Percentiles rank a stretch among this genome's conserved stretches.
Evolutionary conservation across 257 asterid species (phyloP).

Genomic region (Thymus quinquecostatus): DNA sequence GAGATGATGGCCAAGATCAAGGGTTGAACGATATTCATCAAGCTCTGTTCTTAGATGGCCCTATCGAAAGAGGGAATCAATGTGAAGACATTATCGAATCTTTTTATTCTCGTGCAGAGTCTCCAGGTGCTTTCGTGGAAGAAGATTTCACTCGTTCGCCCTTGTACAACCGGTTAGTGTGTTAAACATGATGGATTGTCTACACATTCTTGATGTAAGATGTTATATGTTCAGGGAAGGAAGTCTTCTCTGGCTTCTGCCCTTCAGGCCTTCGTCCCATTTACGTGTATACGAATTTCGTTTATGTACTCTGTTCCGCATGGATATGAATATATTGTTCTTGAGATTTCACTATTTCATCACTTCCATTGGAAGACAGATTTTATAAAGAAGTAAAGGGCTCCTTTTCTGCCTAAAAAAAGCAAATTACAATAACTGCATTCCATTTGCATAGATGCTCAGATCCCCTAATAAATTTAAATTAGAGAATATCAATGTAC

Average conservation of each 20-base stretch:
- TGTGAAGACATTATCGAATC: neutral
- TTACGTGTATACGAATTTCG: too few relatives aligned
- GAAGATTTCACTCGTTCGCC: neutral
- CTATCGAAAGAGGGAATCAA: neutral
- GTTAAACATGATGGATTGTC: neutral
- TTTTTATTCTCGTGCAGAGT: too few relatives aligned
- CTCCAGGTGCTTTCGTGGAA: neutral
- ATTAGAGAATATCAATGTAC: conserved; percentile 30
- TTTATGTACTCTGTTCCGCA: too few relatives aligned
- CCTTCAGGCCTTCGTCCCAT: too few relatives aligned
- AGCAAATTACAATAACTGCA: neutral
- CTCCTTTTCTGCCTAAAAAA: neutral
- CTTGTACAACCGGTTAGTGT: neutral
- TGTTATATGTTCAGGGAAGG: too few relatives aligned
- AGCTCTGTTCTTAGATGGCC: neutral
- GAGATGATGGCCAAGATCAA: neutral
- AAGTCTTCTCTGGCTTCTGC: too few relatives aligned
- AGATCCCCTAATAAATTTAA: conserved; percentile 8
- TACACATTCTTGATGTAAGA: conserved; percentile 15
- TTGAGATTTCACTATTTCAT: neutral
- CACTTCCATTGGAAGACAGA: neutral
- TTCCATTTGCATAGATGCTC: neutral
- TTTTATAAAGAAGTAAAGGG: neutral
- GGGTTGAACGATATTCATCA: neutral
- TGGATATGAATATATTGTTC: neutral